Base-by-base conservation (phyloP, 768 basidiomycete genomes). In the Mycena haematopus region DNA sequence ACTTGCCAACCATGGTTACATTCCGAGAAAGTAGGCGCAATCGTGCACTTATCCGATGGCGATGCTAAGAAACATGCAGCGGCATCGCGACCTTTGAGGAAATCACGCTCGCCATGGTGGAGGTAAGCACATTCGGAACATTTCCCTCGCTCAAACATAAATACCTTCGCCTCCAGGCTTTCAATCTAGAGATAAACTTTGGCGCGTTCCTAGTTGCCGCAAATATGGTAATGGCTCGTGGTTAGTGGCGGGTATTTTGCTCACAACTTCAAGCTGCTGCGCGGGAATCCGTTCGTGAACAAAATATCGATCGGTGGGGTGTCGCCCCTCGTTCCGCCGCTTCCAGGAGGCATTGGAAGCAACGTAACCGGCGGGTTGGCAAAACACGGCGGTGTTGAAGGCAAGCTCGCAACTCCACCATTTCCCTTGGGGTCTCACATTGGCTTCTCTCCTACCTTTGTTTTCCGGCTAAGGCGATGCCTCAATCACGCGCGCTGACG, bases 51-150 rank as follows among this genome's bases (percentile, higher is more conserved):
- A 21, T 27, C 47, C 53, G 38, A 9, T 21, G 6, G n/a, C n/a
- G 35, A 42, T 25, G 29, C 40, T 64, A 27, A 46, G 21, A 40
- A 52, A 11, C 36, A 14, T 45, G 24, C 51, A 65, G 63, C 53
- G 59, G 63, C 21, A 47, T 65, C 27, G 53, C 63, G 53, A 55
- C 35, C 47, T 65, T 65, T 15, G 63, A 65, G 38, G 52, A 65
- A 56, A 52, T 65, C 2, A 31, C 45, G 3, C 61, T 19, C 3
- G 59, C 35, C 25, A 19, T 38, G 27, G 52, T 61, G 55, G 60
- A 55, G 60, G 60, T 53, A 62, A n/a, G n/a, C n/a, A n/a, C n/a
- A n/a, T n/a, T n/a, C n/a, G n/a, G n/a, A n/a, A n/a, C n/a, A n/a
- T n/a, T n/a, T n/a, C n/a, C n/a, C 15, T n/a, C n/a, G n/a, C n/a